Evolutionary conservation across 306 rosid genomes (phyloP), one percentile per base, ranked within the genome.

Genomic region (Quercus cerris): DNA sequence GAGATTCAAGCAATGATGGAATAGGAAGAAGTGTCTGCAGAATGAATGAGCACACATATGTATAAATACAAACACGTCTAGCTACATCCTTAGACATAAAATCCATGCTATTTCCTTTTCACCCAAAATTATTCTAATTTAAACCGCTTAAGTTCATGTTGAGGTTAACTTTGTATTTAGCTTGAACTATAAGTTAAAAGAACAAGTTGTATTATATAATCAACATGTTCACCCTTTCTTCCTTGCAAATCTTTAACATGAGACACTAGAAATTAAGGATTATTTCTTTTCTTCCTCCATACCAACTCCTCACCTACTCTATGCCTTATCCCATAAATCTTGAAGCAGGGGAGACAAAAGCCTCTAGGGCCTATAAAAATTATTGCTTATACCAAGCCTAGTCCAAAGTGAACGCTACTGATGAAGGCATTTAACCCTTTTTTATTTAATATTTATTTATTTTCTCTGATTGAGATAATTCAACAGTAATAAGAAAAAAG

Each of bases 401-500:
- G 71, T 66, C 71, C 25, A 13, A 66, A 28, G 71, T 30, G 71
- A 66, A 66, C 4, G 71, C 51, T 4, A 68, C 51, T 31, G 11
- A 49, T 68, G 25, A 68, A 35, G 41, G 52, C 27, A 68, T n/a
- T 3, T 59, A 59, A 61, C 41, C 31, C 49, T 30, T 58, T 10
- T 55, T 57, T 44, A 10, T 52, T 25, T 71, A 62, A 25, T 20
- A 20, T 10, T 75, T 63, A 71, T 20, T 14, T 58, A 38, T 20
- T 30, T 10, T 20, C 57, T 63, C 59, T 27, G 19, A 25, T 20
- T n/a, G 52, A 67, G 3, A 68, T 66, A 75, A 46, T 71, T 64
- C 68, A 75, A 56, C 4, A 67, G 38, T n/a, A 61, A 75, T 49
- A 22, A 78, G 75, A 80, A 44, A 79, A 79, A 81, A 62, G 46